Conservation (phyloP, 2,329 filamentous ascomycete species). For the Leptographium flavum region DNA sequence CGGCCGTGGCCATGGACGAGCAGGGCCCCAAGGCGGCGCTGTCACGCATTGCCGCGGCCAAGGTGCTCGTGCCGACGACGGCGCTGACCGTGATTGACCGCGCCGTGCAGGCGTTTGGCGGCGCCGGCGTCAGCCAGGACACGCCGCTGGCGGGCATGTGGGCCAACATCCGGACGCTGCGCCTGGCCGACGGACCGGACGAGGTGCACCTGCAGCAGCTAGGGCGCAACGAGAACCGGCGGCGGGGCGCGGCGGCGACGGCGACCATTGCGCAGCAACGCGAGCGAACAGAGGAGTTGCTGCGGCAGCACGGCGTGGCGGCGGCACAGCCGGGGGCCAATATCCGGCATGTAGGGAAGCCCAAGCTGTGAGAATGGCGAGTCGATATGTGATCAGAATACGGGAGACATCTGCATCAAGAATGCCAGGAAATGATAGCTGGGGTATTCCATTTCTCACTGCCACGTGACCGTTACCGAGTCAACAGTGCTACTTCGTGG, state of each 20-base stretch:
- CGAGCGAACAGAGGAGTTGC: slow-evolving; percentile 48
- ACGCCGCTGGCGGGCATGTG: slow-evolving; percentile 81
- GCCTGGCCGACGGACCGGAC: slow-evolving; percentile 86
- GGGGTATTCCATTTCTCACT: no score
- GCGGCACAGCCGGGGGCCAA: slow-evolving; percentile 34
- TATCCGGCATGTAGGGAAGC: slow-evolving; percentile 24
- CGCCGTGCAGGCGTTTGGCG: slow-evolving; percentile 85
- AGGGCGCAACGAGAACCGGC: slow-evolving; percentile 68
- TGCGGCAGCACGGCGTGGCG: slow-evolving; percentile 40
- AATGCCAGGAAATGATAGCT: no score
- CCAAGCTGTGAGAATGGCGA: slow-evolving; percentile 26
- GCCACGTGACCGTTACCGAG: no score
- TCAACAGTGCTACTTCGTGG: no score
- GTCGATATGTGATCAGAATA: not conserved
- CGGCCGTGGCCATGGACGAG: slow-evolving; percentile 87
- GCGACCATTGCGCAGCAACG: slow-evolving; percentile 50
- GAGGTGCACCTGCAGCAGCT: slow-evolving; percentile 84
- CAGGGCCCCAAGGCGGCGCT: slow-evolving; percentile 78
- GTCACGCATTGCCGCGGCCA: slow-evolving; percentile 89
- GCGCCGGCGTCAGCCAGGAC: slow-evolving; percentile 83
- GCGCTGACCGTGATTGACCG: slow-evolving; percentile 83
- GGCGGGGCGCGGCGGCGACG: slow-evolving; percentile 45
- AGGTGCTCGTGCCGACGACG: slow-evolving; percentile 75
- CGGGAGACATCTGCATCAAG: not conserved
- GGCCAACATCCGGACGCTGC: slow-evolving; percentile 65